Base-by-base conservation (phyloP, 2,329 filamentous ascomycete species). In the Aquanectria penicillioides region DNA sequence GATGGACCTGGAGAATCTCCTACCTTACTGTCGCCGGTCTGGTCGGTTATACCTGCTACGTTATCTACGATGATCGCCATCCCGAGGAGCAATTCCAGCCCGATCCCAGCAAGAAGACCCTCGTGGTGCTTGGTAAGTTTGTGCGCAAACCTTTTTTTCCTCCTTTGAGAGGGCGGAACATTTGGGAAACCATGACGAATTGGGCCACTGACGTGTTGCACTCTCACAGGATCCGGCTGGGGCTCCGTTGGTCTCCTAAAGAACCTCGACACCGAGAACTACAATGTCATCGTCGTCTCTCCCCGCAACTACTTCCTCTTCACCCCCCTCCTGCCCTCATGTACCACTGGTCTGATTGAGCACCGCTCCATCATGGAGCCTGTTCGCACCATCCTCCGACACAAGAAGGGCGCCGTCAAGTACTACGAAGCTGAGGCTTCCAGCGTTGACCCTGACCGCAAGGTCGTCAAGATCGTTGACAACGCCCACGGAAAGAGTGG, bases 361-460 rank as follows among this genome's bases (percentile, higher is more conserved):
- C 95, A 98, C 83, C 93, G 95, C 76, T 98, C 94, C 74, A 99
- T 99, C 80, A 99, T 99, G 95, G 95, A 99, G 83, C 95, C 95
- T 56, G 90, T 99, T 71, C 93, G 95, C 75, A 93, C 95, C 76
- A 97, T 99, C 77, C 86, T 97, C 69, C 92, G 94, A 73, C 91
- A 95, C 82, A 98, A 98, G 86, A 93, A 92, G 81, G 91, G 92
- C 64, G 86, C 89, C 44, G 95, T 97, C 77, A 95, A 93, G 79
- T 99, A 91, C 86, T 99, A 97, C 85, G 95, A 99, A 85, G 95
- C 95, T 67, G 94, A 98, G 77, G 93, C 93, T 57, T 97, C 91
- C 73, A 94, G 95, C 81, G 92, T 99, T 75, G 95, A 99, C 79
- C 89, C 93, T 67, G 91, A 95, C 69, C 92, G 90, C 80, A 95